Base-by-base conservation (phyloP, 2,329 filamentous ascomycete genomes). In the Leptographium galeiforme region DNA sequence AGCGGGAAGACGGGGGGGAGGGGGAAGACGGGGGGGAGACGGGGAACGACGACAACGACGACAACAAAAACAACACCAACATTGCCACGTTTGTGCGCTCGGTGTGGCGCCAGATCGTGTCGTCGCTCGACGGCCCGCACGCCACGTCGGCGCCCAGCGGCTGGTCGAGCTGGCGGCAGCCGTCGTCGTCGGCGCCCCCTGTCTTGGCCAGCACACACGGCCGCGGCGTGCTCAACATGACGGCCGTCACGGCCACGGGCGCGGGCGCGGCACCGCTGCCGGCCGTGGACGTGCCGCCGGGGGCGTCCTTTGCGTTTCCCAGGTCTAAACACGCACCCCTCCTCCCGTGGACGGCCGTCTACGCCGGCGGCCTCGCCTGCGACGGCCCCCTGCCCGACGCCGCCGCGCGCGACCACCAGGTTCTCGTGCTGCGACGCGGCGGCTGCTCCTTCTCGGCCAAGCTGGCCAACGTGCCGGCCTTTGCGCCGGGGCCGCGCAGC, bases 361-460 rank as follows among this genome's bases (percentile, higher is more conserved):
- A 83, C 68, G 77, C 91, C 19, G 84, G 84, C 10, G 84, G 75
- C 53, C 71, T 85, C 16, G 78, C 82, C 11, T 93, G 91, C 66
- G 71, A 75, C 55, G 70, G 72, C n/a, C 70, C 72, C 4, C 66
- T 81, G 2, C 75, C 76, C 2, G 73, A 77, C n/a, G 61, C 65
- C 16, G 75, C 72, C 0, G 68, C 75, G 3, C 72, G 72, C 33
- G 67, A 72, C 47, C 74, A 95, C 68, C 84, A 95, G 51, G 73
- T 97, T 56, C 82, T 98, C 55, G 78, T 95, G 50, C 75, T 97
- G 61, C 82, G 79, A 33, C 82, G 93, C 7, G 91, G 93, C 41
- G 82, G 81, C 1, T 98, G 93, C 70, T 85, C 78, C 30, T 97
- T 97, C 67, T 84, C 79, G 39, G 71, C 84, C 33, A 98, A 98